Conservation (phyloP, 768 basidiomycete genomes). For the Phlegmacium glaucopus region DNA sequence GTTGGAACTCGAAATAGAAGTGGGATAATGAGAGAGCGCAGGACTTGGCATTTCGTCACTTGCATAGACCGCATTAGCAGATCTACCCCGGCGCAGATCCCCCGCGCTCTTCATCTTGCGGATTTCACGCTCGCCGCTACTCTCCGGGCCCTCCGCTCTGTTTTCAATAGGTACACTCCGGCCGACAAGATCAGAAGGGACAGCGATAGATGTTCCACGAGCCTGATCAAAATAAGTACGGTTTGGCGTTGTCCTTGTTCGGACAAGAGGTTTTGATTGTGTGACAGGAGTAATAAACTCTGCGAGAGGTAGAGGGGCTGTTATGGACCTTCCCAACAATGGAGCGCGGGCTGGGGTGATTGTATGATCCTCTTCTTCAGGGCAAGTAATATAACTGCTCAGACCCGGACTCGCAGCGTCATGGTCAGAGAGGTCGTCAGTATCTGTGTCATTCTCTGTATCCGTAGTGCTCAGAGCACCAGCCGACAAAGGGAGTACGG, state of each 20-base stretch:
- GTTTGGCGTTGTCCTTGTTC: constrained; percentile 77
- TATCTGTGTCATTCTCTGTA: constrained; percentile 47
- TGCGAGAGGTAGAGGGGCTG: constrained; percentile 40
- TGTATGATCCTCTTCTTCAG: constrained; percentile 73
- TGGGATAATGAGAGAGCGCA: constrained; percentile 46
- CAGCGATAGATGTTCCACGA: constrained; percentile 31
- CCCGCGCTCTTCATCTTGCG: constrained; percentile 88
- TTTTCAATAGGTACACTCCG: constrained; percentile 17
- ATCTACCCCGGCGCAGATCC: constrained; percentile 56
- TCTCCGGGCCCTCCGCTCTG: constrained; percentile 34
- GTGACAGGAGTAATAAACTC: constrained; percentile 19
- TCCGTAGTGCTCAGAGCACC: constrained; percentile 36
- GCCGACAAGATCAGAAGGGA: constrained; percentile 20
- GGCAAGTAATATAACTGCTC: constrained; percentile 25
- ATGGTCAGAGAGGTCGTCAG: constrained; percentile 58
- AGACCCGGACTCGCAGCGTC: constrained; percentile 41
- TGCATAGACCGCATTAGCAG: constrained; percentile 24
- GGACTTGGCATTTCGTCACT: constrained; percentile 30
- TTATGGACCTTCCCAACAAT: constrained; percentile 47
- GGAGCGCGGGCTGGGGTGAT: constrained; percentile 64
- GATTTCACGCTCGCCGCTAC: constrained; percentile 52
- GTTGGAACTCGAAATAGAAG: constrained; percentile 71
- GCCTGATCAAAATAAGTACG: constrained; percentile 46
- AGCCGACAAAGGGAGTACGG: constrained; percentile 52
- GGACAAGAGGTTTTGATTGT: constrained; percentile 40